These are phyloP conservation scores for Periconia digitata DNA, from an alignment of 2,329 filamentous ascomycete species.

Conservation along the genomic window DNA sequence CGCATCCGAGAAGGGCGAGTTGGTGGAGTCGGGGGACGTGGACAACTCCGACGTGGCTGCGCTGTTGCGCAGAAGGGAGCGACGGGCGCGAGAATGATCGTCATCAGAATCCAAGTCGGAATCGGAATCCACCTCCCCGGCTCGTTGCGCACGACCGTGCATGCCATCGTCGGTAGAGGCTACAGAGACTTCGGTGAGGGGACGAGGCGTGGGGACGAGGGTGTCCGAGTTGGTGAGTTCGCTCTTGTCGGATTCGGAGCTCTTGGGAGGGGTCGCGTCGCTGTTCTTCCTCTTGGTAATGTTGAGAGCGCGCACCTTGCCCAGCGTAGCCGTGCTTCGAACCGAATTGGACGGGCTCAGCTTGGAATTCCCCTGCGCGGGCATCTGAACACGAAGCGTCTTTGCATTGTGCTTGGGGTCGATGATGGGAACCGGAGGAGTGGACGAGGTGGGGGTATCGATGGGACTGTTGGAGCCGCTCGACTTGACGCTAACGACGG, in stretches of 20 bases:
- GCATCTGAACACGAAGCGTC: conserved; percentile 46
- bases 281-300: conserved; percentile 45
- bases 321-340: conserved; percentile 43
- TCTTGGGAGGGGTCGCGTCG: conserved; percentile 31
- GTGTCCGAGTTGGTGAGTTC: conserved; percentile 21
- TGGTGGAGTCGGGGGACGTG: conserved; percentile 9
- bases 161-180: conserved; percentile 35
- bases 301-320: conserved; percentile 49
- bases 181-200: conserved; percentile 34
- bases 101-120: conserved; percentile 36
- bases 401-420: conserved; percentile 55
- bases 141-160: conserved; percentile 35
- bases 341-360: conserved; percentile 39
- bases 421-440: conserved; percentile 74
- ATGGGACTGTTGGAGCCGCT: conserved; percentile 57
- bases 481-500: conserved; percentile 89
- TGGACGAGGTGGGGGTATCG: conserved; percentile 49
- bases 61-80: conserved; percentile 35
- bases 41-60: conserved; percentile 41
- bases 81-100: conserved; percentile 36
- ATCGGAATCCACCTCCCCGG: conserved; percentile 28
- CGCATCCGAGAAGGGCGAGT: conserved; percentile 41
- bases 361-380: conserved; percentile 27
- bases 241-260: conserved; percentile 22
- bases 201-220: conserved; percentile 21